A percentile compares a stretch with the other conserved stretches of the same genome.
Evolutionary conservation across 1,284 basidiomycete genomes (phyloP).

Genomic region (Exobasidium rhododendri): DNA sequence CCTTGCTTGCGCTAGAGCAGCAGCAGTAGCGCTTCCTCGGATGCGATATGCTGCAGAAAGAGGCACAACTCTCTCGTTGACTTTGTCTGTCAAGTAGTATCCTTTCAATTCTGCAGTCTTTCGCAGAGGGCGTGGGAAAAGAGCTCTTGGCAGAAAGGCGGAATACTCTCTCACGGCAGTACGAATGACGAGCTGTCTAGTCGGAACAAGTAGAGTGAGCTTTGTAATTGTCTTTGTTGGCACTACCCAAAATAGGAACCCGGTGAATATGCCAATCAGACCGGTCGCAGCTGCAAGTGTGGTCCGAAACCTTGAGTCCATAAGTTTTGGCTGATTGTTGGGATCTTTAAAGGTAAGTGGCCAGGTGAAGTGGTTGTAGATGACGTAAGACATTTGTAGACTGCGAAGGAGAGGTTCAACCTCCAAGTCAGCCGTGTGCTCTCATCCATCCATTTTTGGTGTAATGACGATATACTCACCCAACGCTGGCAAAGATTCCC

Average conservation of each 20-base stretch:
- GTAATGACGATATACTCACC: conserved; percentile 1
- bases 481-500: neutral
- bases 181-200: conserved; percentile 5
- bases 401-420: too few relatives aligned
- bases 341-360: conserved; percentile 8
- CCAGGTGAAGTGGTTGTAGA: conserved; percentile 9
- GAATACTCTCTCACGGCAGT: conserved; percentile 4
- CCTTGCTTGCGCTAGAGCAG: neutral
- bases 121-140: neutral
- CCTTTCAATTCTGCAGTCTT: conserved; percentile 9
- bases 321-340: neutral
- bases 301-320: neutral
- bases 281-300: neutral
- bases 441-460: too few relatives aligned
- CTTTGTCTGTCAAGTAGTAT: neutral
- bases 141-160: neutral
- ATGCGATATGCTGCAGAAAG: conserved; percentile 4
- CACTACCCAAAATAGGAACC: conserved; percentile 2
- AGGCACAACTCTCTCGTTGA: conserved; percentile 8
- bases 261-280: neutral
- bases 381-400: too few relatives aligned
- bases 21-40: conserved; percentile 8
- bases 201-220: neutral
- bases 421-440: too few relatives aligned
- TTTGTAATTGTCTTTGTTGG: neutral